Evolutionary conservation across 1,284 basidiomycete genomes (phyloP).

Genomic region (Phylloporus gajari): DNA sequence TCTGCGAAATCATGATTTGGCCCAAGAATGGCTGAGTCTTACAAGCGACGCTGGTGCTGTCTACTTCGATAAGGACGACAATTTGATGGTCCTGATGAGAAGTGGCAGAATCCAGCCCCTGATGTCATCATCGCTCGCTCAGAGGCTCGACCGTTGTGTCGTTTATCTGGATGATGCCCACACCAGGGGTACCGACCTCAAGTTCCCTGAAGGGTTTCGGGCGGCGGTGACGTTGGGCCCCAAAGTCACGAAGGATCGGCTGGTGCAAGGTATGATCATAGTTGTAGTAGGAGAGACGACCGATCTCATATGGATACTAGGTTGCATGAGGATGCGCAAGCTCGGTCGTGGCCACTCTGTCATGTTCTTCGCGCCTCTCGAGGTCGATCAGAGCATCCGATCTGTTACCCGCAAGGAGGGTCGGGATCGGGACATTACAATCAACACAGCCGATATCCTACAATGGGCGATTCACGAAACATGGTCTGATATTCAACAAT

Average conservation of each 20-base stretch:
- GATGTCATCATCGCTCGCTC: constrained; percentile 52
- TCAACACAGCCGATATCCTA: constrained; percentile 21
- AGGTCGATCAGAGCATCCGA: constrained; percentile 54
- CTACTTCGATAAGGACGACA: constrained; percentile 57
- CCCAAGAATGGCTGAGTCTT: constrained; percentile 51
- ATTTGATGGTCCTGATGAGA: constrained; percentile 51
- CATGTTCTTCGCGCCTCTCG: constrained; percentile 58
- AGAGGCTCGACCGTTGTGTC: constrained; percentile 54
- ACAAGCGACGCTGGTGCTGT: constrained; percentile 51
- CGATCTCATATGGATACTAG: constrained; percentile 28
- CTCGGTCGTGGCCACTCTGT: constrained; percentile 59
- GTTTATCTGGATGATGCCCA: constrained; percentile 67
- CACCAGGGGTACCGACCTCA: constrained; percentile 65
- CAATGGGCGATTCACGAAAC: constrained; percentile 7
- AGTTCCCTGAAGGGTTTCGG: constrained; percentile 52
- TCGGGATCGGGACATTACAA: too few relatives aligned
- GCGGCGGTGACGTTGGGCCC: constrained; percentile 63
- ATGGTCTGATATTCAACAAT: constrained; percentile 41
- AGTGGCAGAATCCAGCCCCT: constrained; percentile 51
- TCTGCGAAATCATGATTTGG: constrained; percentile 52
- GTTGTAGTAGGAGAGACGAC: too few relatives aligned
- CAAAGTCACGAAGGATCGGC: constrained; percentile 61
- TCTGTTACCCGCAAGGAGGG: constrained; percentile 22
- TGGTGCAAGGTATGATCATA: constrained; percentile 55
- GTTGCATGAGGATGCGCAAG: constrained; percentile 60